Conservation (phyloP, 805 yeast species). For the Yamadazyma sp. region DNA sequence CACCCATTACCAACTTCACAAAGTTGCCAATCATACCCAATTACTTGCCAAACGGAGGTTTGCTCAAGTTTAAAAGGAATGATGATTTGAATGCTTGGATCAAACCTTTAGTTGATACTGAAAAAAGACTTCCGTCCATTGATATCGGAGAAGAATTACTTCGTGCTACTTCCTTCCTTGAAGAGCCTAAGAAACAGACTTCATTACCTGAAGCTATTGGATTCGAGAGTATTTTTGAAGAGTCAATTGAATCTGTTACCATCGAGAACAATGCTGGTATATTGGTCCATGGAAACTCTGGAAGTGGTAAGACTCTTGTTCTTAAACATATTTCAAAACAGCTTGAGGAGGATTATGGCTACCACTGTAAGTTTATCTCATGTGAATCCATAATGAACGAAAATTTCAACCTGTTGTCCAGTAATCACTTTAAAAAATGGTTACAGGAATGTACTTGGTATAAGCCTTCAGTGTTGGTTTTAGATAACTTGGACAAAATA, state of each 20-base stretch:
- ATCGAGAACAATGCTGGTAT: conserved; percentile 52
- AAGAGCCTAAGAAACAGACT: conserved; percentile 11
- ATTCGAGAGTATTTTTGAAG: conserved; percentile 44
- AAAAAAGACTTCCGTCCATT: conserved; percentile 31
- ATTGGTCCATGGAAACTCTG: conserved; percentile 70
- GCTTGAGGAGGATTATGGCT: conserved; percentile 41
- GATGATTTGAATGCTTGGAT: conserved; percentile 48
- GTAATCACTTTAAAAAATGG: conserved; percentile 42
- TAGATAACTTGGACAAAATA: conserved; percentile 77
- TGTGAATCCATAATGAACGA: conserved; percentile 62
- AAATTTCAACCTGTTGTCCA: conserved; percentile 45
- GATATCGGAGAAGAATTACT: conserved; percentile 53
- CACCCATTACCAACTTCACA: conserved; percentile 50
- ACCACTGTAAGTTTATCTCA: conserved; percentile 45
- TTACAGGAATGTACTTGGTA: conserved; percentile 65
- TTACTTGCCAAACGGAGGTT: conserved; percentile 58
- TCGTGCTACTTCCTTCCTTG: conserved; percentile 42
- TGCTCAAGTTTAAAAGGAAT: conserved; percentile 48
- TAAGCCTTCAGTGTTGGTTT: conserved; percentile 68
- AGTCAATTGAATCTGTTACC: conserved; percentile 39
- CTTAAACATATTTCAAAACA: conserved; percentile 40
- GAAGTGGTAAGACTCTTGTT: conserved; percentile 76
- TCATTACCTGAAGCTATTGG: conserved; percentile 49
- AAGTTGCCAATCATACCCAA: conserved; percentile 52
- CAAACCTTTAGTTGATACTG: conserved; percentile 24